These are phyloP conservation scores for Castanea mollissima DNA, from an alignment of 306 rosid genomes.

Conservation along the genomic window DNA sequence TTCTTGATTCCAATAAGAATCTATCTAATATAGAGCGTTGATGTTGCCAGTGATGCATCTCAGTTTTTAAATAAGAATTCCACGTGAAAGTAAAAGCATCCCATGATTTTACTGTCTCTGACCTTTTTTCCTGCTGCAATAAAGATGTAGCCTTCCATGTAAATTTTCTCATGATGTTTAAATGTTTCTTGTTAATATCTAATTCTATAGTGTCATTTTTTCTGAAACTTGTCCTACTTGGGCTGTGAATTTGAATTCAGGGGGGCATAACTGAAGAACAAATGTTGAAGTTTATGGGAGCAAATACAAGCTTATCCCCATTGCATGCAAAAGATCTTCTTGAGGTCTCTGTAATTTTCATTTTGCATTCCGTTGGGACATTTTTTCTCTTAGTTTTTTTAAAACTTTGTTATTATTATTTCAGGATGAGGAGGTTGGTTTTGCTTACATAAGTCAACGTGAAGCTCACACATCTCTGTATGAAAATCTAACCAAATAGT, in stretches of 20 bases:
- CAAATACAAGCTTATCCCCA: conserved; percentile 66
- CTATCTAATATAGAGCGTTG: not conserved
- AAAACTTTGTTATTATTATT: conserved; percentile 8
- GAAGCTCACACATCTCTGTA: conserved; percentile 93
- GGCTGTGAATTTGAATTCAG: conserved; percentile 33
- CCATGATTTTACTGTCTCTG: not conserved
- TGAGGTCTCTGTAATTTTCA: conserved; percentile 56
- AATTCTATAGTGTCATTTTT: conserved; percentile 8
- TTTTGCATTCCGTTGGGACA: conserved; percentile 13
- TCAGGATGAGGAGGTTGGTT: conserved; percentile 88
- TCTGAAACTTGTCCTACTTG: not conserved
- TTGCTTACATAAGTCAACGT: conserved; percentile 88
- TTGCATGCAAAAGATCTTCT: conserved; percentile 71
- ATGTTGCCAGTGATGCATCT: conserved; percentile 5
- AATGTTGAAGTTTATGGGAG: conserved; percentile 96
- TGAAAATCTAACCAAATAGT: conserved; percentile 47
- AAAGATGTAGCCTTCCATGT: not conserved
- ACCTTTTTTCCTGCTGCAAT: conserved; percentile 3
- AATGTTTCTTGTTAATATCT: conserved; percentile 17
- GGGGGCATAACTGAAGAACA: conserved; percentile 97
- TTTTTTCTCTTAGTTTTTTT: conserved; percentile 14
- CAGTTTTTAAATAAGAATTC: not conserved
- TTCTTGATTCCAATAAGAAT: not conserved
- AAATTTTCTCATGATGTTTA: conserved; percentile 19
- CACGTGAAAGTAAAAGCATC: conserved; percentile 9